Base-by-base conservation (phyloP, 2,329 filamentous ascomycete species). In the Colletotrichum higginsianum region DNA sequence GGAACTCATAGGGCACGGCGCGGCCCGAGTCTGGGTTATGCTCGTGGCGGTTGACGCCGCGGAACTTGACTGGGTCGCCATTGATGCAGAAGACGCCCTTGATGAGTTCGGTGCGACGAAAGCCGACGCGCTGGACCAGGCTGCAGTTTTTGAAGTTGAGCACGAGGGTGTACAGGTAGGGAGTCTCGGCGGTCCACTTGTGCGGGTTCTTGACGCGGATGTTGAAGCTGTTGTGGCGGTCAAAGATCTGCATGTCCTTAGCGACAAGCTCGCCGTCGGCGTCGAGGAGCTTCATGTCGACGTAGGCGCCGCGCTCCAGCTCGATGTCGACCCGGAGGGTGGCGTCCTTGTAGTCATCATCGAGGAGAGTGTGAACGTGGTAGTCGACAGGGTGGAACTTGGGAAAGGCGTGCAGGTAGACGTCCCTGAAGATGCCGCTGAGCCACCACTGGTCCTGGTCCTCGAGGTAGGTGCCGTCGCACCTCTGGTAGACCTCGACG, bases 361-460 rank as follows among this genome's bases (percentile, higher is more conserved):
- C 88, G 0, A 93, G 82, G 6, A 87, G 75, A 0, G 90, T 89
- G 50, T 85, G 83, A 11, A 91, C 79, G 61, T 86, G 85, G 35
- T 91, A 84, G 74, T 92, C 88, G 53, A 91, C 81, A 46, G 90
- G 85, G 58, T 86, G 81, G 40, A 80, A 77, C n/a, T 82, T 79
- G 0, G 90, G 87, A 67, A 93, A 93, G 0, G 87, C 87, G 38
- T 92, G 82, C 12, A 94, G 81, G 70, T 87, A 89, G 0, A 94
- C 91, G 71, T 94, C 91, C 50, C 92, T 85, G 75, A 94, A 94
- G 71, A 93, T 94, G 26, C 88, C 86, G 63, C 86, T 89, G 6
- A 92, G 79, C 88, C 90, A 91, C 90, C 91, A 93, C 79, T 93
- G 89, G 76, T 93, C 90, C 73, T 88, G 91, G 72, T 93, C 91